phyloP scores from a whole-genome alignment of 352 stramenopile genomes.

The Phytophthora gonapodyides region DNA sequence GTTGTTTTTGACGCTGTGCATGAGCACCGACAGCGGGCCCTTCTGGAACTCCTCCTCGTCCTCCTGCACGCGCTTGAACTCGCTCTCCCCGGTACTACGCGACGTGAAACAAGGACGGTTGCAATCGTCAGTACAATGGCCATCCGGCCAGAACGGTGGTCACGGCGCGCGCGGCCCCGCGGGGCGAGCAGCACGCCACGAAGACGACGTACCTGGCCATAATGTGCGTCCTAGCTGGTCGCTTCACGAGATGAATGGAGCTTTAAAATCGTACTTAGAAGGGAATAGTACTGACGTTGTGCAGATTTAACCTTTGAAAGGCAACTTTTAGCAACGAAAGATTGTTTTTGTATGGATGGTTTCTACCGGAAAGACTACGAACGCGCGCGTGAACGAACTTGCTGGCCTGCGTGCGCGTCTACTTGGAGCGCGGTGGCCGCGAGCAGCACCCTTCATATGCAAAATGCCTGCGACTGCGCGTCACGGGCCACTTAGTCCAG shows the following conservation, averaged over 20 bases:
- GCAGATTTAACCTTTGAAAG: not conserved
- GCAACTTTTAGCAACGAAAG: slow-evolving; percentile 18
- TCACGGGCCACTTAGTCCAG: slow-evolving; percentile 60
- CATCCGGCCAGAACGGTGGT: not conserved
- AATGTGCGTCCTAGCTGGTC: slow-evolving; percentile 7
- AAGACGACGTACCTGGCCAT: slow-evolving; percentile 35
- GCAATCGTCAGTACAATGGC: slow-evolving; percentile 9
- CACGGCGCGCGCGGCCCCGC: not conserved
- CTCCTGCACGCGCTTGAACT: slow-evolving; percentile 89
- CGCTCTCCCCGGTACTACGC: slow-evolving; percentile 39
- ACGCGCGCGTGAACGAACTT: slow-evolving; percentile 25
- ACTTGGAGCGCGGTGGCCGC: slow-evolving; percentile 27
- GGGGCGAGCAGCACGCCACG: not conserved
- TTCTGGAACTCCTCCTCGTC: slow-evolving; percentile 96
- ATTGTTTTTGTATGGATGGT: slow-evolving; percentile 28
- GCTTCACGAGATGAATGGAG: slow-evolving; percentile 31
- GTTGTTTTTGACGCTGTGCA: slow-evolving; percentile 98
- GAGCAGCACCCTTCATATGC: slow-evolving; percentile 32
- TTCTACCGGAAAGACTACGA: slow-evolving; percentile 31
- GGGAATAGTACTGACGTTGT: not conserved
- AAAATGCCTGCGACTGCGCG: slow-evolving; percentile 27
- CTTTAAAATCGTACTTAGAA: slow-evolving; percentile 30
- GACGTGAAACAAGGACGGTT: slow-evolving; percentile 10
- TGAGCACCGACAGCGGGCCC: slow-evolving; percentile 97
- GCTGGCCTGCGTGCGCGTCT: slow-evolving; percentile 21